Evolutionary conservation across 441 rosid genomes (phyloP).

Genomic region (Adansonia gregorii): DNA sequence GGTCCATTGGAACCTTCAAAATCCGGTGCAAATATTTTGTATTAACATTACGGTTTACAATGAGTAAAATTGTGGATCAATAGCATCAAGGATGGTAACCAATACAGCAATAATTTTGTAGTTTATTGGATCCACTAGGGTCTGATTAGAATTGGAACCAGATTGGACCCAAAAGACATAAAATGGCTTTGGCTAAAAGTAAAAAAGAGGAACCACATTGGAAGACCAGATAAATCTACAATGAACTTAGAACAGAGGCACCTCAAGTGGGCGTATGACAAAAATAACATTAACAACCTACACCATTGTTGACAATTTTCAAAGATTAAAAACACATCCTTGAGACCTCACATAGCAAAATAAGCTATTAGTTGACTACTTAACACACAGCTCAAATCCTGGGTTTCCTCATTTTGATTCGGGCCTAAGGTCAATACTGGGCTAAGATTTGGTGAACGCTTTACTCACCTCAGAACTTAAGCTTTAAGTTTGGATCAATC

Average conservation of each 20-base stretch:
- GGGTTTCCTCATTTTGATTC: not conserved
- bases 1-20: not conserved
- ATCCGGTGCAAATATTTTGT: not conserved
- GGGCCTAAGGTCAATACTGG: not conserved
- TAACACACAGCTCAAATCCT: not conserved
- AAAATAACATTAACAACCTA: not conserved
- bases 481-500: conserved; percentile 10
- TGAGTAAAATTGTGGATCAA: not conserved
- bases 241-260: not conserved
- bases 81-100: not conserved
- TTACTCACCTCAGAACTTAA: conserved; percentile 3
- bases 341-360: not conserved
- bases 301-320: not conserved
- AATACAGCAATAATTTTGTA: not conserved
- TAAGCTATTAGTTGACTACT: not conserved
- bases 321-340: not conserved
- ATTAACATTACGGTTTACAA: conserved; percentile 9
- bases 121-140: not conserved
- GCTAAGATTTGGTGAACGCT: not conserved
- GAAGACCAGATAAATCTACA: conserved; percentile 4
- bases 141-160: not conserved
- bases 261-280: not conserved
- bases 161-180: not conserved
- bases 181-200: conserved; percentile 6
- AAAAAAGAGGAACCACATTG: not conserved